These are phyloP conservation scores for Choanephora cucurbitarum DNA, from an alignment of 371 early-diverging fungal species.

Conservation along the genomic window DNA sequence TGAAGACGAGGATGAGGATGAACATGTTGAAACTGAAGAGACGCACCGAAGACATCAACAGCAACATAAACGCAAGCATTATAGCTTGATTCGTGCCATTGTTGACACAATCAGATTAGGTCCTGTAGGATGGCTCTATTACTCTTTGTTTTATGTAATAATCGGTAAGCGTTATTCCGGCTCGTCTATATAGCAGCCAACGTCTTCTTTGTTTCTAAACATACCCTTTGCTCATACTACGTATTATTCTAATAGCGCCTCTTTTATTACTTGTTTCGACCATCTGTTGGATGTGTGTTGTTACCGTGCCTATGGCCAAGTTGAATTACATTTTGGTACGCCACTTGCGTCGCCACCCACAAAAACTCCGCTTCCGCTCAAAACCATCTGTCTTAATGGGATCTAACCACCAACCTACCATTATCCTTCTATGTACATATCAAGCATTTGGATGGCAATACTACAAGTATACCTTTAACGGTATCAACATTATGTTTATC, in stretches of 20 bases:
- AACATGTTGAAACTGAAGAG: constrained; percentile 22
- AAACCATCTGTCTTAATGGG: constrained; percentile 50
- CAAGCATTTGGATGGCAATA: constrained; percentile 82
- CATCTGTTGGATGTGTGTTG: constrained; percentile 85
- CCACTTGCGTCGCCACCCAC: constrained; percentile 80
- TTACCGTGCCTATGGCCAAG: constrained; percentile 95
- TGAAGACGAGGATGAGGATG: constrained; percentile 23
- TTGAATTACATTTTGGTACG: constrained; percentile 76
- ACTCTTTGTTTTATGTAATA: constrained; percentile 50
- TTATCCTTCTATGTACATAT: constrained; percentile 77
- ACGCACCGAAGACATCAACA: constrained; percentile 12
- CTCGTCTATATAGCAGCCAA: too few species aligned
- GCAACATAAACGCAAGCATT: constrained; percentile 17
- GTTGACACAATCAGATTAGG: constrained; percentile 44
- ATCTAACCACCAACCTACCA: constrained; percentile 41
- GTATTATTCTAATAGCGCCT: constrained; percentile 56
- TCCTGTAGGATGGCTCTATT: constrained; percentile 68
- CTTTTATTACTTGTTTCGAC: constrained; percentile 75
- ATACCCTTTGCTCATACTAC: background rate
- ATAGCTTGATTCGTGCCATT: constrained; percentile 19
- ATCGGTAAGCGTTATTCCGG: constrained; percentile 50
- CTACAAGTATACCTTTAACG: constrained; percentile 94
- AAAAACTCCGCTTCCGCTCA: constrained; percentile 73
- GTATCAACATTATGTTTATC: constrained; percentile 95
- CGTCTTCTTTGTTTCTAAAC: too few species aligned